phyloP scores from a whole-genome alignment of 441 rosid species.

The Erodium chrysanthum region DNA sequence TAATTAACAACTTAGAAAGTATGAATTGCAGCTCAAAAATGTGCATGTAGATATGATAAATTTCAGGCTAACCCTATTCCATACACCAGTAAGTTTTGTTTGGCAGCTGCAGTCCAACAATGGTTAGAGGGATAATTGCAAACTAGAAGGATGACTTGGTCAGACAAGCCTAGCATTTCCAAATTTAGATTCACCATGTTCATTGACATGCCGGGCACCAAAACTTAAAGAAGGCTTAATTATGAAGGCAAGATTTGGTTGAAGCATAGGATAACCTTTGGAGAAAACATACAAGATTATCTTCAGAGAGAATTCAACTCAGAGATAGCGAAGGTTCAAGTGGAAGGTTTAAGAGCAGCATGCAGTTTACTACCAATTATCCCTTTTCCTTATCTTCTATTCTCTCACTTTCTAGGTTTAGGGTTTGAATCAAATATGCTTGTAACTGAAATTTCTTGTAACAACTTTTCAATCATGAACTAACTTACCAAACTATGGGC shows the following conservation, averaged over 20 bases:
- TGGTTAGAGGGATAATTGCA: neutral
- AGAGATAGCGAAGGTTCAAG: neutral
- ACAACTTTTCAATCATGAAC: neutral
- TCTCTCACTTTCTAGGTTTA: neutral
- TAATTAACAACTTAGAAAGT: neutral
- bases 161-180: neutral
- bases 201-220: neutral
- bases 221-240: neutral
- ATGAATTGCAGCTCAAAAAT: neutral
- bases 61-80: neutral
- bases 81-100: neutral
- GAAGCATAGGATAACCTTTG: slow-evolving; percentile 1
- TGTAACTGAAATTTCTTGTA: neutral
- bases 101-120: slow-evolving; percentile 7
- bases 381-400: neutral
- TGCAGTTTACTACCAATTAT: neutral
- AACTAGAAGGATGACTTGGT: neutral
- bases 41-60: neutral
- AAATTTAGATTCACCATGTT: slow-evolving; percentile 4
- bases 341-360: neutral
- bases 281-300: neutral
- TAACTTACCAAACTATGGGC: neutral
- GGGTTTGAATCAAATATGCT: neutral
- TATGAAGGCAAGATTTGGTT: neutral
- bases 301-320: neutral